Evolutionary conservation across 108 stramenopile genomes (phyloP).

Genomic region (Schizochytrium sp.): DNA sequence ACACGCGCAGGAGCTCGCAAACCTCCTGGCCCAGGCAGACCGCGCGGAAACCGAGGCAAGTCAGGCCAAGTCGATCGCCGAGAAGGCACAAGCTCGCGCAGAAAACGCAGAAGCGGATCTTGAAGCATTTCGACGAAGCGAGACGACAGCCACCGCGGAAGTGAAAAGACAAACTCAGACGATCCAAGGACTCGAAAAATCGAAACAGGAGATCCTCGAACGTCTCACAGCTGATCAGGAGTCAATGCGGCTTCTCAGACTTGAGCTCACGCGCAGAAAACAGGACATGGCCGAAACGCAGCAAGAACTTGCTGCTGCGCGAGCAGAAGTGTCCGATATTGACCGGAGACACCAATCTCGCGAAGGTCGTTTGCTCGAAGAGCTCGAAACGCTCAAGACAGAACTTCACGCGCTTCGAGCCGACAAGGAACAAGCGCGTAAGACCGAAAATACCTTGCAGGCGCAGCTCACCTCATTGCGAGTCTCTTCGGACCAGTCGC

Average conservation of each 20-base stretch:
- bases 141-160: background rate
- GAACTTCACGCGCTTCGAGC: background rate
- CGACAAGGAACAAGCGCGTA: background rate
- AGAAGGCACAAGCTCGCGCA: background rate
- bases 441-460: background rate
- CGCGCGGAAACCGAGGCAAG: background rate
- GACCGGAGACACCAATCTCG: background rate
- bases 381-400: background rate
- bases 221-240: constrained; percentile 3
- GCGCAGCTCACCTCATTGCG: background rate
- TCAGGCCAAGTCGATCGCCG: background rate
- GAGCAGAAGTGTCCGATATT: background rate
- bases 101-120: background rate
- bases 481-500: background rate
- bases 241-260: background rate
- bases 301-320: background rate
- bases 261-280: background rate
- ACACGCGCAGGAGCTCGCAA: background rate
- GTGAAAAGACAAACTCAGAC: background rate
- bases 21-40: background rate
- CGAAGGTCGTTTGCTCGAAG: background rate
- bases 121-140: background rate
- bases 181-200: background rate
- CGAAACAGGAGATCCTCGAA: background rate
- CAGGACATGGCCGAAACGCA: background rate